A percentile compares a stretch with the other conserved stretches of the same genome.
Conservation (phyloP, 1,139 yeast species). For the Hemisphaericaspora xylanilytica region DNA sequence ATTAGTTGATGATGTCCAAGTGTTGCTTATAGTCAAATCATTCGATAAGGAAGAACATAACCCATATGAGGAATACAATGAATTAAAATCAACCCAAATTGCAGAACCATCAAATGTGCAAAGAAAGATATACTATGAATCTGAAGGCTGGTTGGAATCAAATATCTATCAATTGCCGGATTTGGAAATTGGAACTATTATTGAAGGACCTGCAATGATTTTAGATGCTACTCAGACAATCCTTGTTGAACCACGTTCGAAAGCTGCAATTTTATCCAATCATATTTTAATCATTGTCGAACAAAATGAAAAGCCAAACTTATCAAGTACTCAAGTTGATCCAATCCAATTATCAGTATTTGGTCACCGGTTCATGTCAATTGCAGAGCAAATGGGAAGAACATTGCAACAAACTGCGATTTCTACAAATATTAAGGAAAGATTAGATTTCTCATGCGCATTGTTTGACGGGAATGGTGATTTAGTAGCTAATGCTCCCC, state of each 20-base stretch:
- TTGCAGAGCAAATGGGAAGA: constrained; percentile 88
- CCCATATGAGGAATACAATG: constrained; percentile 33
- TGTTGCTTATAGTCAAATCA: constrained; percentile 36
- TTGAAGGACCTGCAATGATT: constrained; percentile 78
- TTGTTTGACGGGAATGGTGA: constrained; percentile 73
- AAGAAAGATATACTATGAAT: constrained; percentile 31
- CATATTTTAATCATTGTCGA: constrained; percentile 43
- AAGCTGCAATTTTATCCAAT: constrained; percentile 59
- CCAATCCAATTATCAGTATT: constrained; percentile 76
- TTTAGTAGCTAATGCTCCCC: constrained; percentile 83
- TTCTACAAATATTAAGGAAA: constrained; percentile 81
- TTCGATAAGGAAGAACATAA: constrained; percentile 28
- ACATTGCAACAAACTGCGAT: constrained; percentile 78
- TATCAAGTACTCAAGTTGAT: constrained; percentile 44
- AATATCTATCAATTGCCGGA: constrained; percentile 51
- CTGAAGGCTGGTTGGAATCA: constrained; percentile 48
- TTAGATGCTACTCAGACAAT: constrained; percentile 88
- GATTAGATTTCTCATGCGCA: constrained; percentile 84
- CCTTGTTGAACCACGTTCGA: constrained; percentile 67
- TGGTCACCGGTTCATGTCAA: constrained; percentile 83
- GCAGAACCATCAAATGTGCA: constrained; percentile 8
- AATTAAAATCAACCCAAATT: constrained; percentile 9
- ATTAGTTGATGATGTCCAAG: constrained; percentile 84
- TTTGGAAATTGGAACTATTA: constrained; percentile 49
- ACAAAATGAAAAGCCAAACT: constrained; percentile 21